These are phyloP conservation scores for Boletus subparvulus DNA, from an alignment of 768 basidiomycete genomes.

Conservation along the genomic window DNA sequence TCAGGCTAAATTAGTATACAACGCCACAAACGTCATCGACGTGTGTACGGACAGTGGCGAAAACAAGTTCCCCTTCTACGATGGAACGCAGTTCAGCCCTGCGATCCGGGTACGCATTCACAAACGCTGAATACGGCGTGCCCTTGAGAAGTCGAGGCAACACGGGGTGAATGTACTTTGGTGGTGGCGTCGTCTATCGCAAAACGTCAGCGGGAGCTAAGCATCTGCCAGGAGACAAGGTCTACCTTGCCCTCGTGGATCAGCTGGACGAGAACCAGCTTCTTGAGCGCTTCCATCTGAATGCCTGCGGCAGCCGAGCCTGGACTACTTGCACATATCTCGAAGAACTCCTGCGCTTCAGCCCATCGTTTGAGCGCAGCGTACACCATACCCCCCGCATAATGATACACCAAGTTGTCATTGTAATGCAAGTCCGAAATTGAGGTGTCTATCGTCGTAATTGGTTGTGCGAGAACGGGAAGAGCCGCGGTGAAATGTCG, in stretches of 20 bases:
- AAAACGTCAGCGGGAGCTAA: background rate
- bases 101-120: constrained; percentile 64
- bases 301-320: constrained; percentile 59
- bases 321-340: constrained; percentile 70
- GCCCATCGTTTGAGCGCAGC: constrained; percentile 62
- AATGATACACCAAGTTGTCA: constrained; percentile 85
- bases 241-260: constrained; percentile 73
- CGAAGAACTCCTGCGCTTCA: constrained; percentile 75
- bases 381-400: constrained; percentile 71
- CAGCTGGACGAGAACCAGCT: constrained; percentile 74
- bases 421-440: constrained; percentile 70
- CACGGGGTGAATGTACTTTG: constrained; percentile 69
- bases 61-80: constrained; percentile 55
- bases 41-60: constrained; percentile 46
- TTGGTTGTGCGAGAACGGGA: constrained; percentile 59
- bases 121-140: constrained; percentile 63
- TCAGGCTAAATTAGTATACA: constrained; percentile 5
- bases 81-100: constrained; percentile 44
- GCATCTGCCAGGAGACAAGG: background rate
- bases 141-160: constrained; percentile 63
- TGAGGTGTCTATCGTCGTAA: constrained; percentile 59
- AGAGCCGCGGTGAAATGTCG: constrained; percentile 56
- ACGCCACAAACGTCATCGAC: background rate
- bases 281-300: constrained; percentile 87
- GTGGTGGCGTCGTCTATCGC: constrained; percentile 44